A percentile compares a stretch with the other conserved stretches of the same genome.
Conservation (phyloP, 805 yeast genomes). For the Yarrowia alimentaria region DNA sequence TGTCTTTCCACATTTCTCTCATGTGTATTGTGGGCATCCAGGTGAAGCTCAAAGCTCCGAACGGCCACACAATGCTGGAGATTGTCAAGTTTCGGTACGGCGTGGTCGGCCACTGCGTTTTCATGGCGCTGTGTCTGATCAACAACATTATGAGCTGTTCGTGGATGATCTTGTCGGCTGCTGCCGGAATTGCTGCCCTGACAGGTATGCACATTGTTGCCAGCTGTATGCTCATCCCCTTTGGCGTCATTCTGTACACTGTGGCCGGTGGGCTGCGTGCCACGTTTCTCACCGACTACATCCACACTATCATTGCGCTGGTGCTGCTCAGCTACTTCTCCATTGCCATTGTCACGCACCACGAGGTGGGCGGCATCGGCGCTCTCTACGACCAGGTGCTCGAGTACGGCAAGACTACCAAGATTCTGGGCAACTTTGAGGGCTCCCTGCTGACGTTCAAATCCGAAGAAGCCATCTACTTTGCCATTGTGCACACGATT, state of each 20-base stretch:
- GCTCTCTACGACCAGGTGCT: conserved; percentile 46
- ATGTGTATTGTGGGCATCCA: conserved; percentile 75
- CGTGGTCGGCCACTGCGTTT: conserved; percentile 48
- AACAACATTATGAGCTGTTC: conserved; percentile 39
- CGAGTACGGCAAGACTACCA: conserved; percentile 44
- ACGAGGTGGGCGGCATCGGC: conserved; percentile 47
- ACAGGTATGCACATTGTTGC: conserved; percentile 52
- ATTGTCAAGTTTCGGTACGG: conserved; percentile 73
- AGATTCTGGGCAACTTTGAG: conserved; percentile 29
- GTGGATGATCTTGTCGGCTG: conserved; percentile 47
- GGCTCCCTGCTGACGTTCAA: conserved; percentile 50
- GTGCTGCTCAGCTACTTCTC: conserved; percentile 34
- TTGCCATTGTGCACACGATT: conserved; percentile 30
- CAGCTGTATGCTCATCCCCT: conserved; percentile 48
- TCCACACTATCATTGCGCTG: conserved; percentile 46
- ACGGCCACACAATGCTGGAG: conserved; percentile 78
- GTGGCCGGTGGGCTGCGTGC: conserved; percentile 53
- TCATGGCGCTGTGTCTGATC: conserved; percentile 28
- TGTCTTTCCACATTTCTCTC: conserved; percentile 69
- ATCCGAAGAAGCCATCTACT: conserved; percentile 30
- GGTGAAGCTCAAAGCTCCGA: conserved; percentile 75
- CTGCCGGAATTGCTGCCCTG: conserved; percentile 44
- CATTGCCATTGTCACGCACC: conserved; percentile 41
- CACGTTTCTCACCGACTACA: conserved; percentile 54
- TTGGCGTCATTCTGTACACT: conserved; percentile 52